Base-by-base conservation (phyloP, 225 moss, liverwort and hornwort genomes). In the Physcomitrellopsis africana region DNA sequence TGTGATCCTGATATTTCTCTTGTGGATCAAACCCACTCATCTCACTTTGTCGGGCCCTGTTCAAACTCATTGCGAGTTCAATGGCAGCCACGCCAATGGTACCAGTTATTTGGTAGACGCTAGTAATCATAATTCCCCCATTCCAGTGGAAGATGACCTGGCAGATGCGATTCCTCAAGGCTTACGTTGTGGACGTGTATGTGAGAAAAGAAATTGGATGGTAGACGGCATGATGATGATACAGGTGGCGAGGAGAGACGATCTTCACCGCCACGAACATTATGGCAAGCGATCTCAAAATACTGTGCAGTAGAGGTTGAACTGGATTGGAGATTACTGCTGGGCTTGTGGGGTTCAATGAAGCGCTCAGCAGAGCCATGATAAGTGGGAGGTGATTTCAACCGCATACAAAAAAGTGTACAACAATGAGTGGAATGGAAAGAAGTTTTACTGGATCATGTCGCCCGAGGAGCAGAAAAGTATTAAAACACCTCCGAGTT, bases 321-420 rank as follows among this genome's bases (percentile, higher is more conserved):
- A 78, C 77, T 87, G 83, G 85, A 88, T 91, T n/a, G 90, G 86
- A 60, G 86, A 91, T 65, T 69, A 79, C 45, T 88, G 88, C 78
- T 91, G 90, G 90, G 73, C 65, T 15, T 74, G 71, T 17, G 80
- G 58, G 1, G 82, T 88, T 8, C 81, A 84, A 22, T 68, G 88
- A 7, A 91, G 90, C 51, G 90, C 90, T 6, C 85, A 86, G 69
- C 90, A 88, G 66, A 86, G 90, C 63, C 88, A 91, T 59, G 87
- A 86, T 67, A 87, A 87, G 81, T 91, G 90, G 90, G 90, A 88
- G 70, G 86, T 71, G 24, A 75, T 91, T 62, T 83, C 81, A 7
- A 81, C 85, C 2, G 90, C 83, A 8, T 88, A 83, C 73, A 91
- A 82, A 52, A 88, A 87, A 52, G 87, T 91, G 6, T 75, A 79